Base-by-base conservation (phyloP, 2,329 filamentous ascomycete species). In the Dryadomyces sulphureus region DNA sequence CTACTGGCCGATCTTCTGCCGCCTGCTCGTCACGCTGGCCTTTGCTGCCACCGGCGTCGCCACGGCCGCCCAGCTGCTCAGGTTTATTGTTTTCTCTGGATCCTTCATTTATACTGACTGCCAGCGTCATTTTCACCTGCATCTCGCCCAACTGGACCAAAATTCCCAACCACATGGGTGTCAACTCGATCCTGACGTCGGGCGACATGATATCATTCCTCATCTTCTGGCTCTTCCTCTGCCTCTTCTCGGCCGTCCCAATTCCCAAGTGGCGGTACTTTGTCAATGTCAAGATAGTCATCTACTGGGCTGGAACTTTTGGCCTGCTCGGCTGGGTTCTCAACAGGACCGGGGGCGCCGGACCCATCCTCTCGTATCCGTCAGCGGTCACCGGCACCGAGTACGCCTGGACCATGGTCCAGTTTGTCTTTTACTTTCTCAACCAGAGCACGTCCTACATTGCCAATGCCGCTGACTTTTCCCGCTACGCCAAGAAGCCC, bases 401-500 rank as follows among this genome's bases (percentile, higher is more conserved):
- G 40, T 59, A 61, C 34, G 52, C 55, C 7, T 66, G 64, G 61
- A 53, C 66, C 25, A 53, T 65, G 5, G 51, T 61, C 32, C 59
- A 58, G 20, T 64, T 64, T 54, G 50, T 66, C 43, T 55, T 62
- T 22, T 54, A 66, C 11, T 59, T 59, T 38, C 53, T 59, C 16
- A 56, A 60, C 32, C 59, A 59, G 48, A 60, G 58, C 38, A 58
- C 59, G 7, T 65, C 60, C 5, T 65, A 59, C 53, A 61, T 56
- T n/a, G 60, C 56, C 35, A 66, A 65, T 49, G 63, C 63, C 4
- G 60, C 64, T 0, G 65, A 69, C 52, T 62, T 68, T 39, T 65
- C 67, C 48, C 57, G 66, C 16, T 69, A 69, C 50, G 61, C 66
- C 0, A 53, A 45, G 0, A 60, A 59, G 38, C 61, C 63, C 1